Evolutionary conservation across 2,329 filamentous ascomycete genomes (phyloP).

Genomic region (Penicillium brasilianum): DNA sequence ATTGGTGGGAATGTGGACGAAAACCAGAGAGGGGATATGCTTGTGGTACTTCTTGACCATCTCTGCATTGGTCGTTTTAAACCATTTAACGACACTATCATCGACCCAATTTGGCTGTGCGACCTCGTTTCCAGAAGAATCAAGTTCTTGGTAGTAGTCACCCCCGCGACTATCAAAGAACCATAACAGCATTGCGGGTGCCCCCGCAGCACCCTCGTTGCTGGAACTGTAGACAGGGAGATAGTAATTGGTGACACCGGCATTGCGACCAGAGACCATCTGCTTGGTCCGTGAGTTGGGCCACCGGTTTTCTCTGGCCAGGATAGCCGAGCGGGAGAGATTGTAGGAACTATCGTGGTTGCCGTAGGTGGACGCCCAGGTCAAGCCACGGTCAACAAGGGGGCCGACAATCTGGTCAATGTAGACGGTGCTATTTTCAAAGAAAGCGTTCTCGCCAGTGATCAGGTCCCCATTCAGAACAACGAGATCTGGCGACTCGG

Average conservation of each 20-base stretch:
- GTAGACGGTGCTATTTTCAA: constrained; percentile 61
- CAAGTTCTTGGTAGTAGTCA: constrained; percentile 49
- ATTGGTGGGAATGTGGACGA: constrained; percentile 60
- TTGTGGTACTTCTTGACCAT: constrained; percentile 38
- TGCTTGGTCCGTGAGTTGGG: constrained; percentile 49
- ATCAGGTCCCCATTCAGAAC: constrained; percentile 75
- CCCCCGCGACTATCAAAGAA: constrained; percentile 73
- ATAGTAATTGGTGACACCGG: constrained; percentile 61
- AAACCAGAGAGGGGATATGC: constrained; percentile 57
- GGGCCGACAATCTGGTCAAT: constrained; percentile 65
- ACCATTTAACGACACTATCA: constrained; percentile 51
- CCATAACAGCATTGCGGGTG: constrained; percentile 62
- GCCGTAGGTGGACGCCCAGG: constrained; percentile 72
- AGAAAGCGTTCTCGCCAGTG: constrained; percentile 66
- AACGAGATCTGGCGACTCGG: constrained; percentile 63
- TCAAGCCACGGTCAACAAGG: constrained; percentile 59
- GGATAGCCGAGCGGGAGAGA: constrained; percentile 52
- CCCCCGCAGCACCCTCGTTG: constrained; percentile 44
- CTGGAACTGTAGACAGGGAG: constrained; percentile 53
- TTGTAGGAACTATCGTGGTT: constrained; percentile 71
- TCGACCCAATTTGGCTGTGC: constrained; percentile 52
- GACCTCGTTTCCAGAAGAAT: constrained; percentile 8
- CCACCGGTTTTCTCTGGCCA: constrained; percentile 47
- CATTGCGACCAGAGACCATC: constrained; percentile 45
- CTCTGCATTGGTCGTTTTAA: constrained; percentile 39